Evolutionary conservation across 2,329 filamentous ascomycete genomes (phyloP), one percentile per base, ranked within the genome.

Genomic region (Zymoseptoria pseudotritici): DNA sequence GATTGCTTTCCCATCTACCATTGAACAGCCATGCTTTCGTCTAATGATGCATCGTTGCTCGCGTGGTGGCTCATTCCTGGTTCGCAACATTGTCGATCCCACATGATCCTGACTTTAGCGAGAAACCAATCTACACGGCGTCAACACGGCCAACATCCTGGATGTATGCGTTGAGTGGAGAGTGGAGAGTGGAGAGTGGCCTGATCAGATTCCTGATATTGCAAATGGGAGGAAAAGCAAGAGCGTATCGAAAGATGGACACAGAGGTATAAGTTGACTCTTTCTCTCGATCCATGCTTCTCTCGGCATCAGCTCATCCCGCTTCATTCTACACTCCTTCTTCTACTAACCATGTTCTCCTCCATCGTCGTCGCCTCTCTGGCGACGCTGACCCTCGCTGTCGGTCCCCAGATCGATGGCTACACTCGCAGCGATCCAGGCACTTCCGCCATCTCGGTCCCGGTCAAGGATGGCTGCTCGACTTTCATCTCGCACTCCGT

Each of bases 391-490:
- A 46, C 36, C 36, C 36, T 46, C 36, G 36, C 36, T 7, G 17
- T 17, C 10, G 13, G 17, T 11, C 26, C 26, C 26, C 26, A 29
- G 26, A 29, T 29, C 26, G 26, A 29, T 29, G 52, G 52, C 22
- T 53, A 53, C 13, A 53, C 22, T 19, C 52, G 52, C 52, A 19
- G 29, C 22, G n/a, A 29, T 24, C 29, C 29, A 29, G 11, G 11
- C n/a, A 19, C 22, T 31, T 20, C 52, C 10, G 70, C 73, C 50
- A 73, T 75, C 65, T 70, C 72, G 29, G 70, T 69, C 3, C 71
- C 74, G 6, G 63, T 67, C 50, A 63, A 61, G 11, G 52, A 62
- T 8, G 58, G 59, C 57, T 67, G 58, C 54, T 29, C 57, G 21
- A 61, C 58, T 10, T 53, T 26, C 52, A 53, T 53, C 20, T 29